Evolutionary conservation across 441 rosid genomes (phyloP).

Genomic region (Erysimum cheiri): DNA sequence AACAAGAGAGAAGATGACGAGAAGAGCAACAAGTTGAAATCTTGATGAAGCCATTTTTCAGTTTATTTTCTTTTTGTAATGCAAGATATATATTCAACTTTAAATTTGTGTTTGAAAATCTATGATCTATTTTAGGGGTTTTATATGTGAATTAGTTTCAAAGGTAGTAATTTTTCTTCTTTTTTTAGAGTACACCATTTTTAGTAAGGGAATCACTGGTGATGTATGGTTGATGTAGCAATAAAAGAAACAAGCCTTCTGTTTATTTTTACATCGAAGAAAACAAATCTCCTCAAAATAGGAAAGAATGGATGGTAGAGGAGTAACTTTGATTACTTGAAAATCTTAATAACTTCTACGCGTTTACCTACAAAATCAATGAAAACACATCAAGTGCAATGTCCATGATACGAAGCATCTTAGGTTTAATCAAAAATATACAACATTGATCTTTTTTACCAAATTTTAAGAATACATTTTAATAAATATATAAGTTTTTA

Average conservation of each 20-base stretch:
- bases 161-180: conserved; percentile 8
- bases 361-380: background rate
- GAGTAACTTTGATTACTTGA: conserved; percentile 4
- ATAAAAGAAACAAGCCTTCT: background rate
- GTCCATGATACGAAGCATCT: background rate
- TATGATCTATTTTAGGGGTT: background rate
- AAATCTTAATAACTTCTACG: background rate
- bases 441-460: background rate
- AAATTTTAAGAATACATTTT: background rate
- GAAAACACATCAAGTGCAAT: background rate
- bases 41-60: conserved; percentile 36
- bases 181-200: background rate
- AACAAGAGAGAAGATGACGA: conserved; percentile 40
- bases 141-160: conserved; percentile 5
- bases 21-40: conserved; percentile 37
- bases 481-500: background rate
- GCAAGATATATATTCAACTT: conserved; percentile 36
- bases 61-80: conserved; percentile 18
- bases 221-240: conserved; percentile 18
- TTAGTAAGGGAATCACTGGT: conserved; percentile 30
- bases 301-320: conserved; percentile 26
- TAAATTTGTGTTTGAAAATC: conserved; percentile 17
- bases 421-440: background rate
- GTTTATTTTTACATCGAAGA: background rate
- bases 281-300: too few relatives aligned